phyloP scores from a whole-genome alignment of 202 grass and related monocot species.

The Musa balbisiana region DNA sequence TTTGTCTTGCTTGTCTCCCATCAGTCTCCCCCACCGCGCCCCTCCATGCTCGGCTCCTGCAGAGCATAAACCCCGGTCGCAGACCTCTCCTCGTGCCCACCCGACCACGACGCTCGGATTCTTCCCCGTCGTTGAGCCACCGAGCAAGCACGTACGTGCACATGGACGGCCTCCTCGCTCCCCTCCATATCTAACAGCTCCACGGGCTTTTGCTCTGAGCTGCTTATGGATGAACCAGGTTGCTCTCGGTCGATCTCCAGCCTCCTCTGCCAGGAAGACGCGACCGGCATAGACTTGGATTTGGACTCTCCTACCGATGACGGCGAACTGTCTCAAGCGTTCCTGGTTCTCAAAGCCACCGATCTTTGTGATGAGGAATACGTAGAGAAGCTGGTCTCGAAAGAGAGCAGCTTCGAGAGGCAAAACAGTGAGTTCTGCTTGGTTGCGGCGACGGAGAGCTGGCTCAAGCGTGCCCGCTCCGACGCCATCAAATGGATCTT shows the following conservation, averaged over 20 bases:
- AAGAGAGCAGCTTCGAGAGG: slow-evolving; percentile 1
- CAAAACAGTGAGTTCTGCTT: background rate
- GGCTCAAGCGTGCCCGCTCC: background rate
- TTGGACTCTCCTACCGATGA: background rate
- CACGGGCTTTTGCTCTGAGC: background rate
- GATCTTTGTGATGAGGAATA: slow-evolving; percentile 5
- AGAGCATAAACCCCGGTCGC: background rate
- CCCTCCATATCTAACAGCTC: background rate
- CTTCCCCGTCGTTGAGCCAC: too few relatives aligned
- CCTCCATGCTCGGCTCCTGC: background rate
- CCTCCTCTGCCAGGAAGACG: slow-evolving; percentile 24
- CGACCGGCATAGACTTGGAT: background rate
- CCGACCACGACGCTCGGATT: background rate
- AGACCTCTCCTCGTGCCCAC: background rate
- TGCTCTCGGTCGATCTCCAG: background rate
- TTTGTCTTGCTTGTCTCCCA: background rate
- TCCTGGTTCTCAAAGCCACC: background rate
- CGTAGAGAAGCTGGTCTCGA: slow-evolving; percentile 7
- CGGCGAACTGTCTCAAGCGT: background rate
- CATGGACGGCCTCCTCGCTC: background rate
- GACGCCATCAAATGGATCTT: slow-evolving; percentile 6
- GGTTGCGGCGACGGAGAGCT: background rate
- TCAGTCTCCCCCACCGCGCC: background rate
- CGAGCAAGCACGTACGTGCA: too few relatives aligned
- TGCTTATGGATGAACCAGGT: background rate